These are phyloP conservation scores for Cucumis melo DNA, from an alignment of 306 rosid genomes.

Conservation along the genomic window DNA sequence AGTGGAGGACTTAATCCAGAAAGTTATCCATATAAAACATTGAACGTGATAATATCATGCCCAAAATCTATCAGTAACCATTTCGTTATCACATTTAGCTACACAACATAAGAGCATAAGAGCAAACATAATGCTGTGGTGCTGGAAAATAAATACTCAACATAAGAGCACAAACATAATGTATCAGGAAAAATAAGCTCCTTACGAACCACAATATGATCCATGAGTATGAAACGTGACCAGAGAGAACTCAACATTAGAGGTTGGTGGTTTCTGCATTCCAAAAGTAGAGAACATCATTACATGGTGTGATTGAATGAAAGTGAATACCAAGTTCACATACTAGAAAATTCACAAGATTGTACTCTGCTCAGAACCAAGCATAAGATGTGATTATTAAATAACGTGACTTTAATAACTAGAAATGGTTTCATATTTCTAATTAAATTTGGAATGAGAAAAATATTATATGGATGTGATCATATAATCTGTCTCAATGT, in stretches of 20 bases:
- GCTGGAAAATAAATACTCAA: background rate
- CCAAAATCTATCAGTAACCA: background rate
- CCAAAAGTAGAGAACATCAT: slow-evolving; percentile 6
- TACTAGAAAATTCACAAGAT: background rate
- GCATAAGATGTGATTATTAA: background rate
- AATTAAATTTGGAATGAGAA: background rate
- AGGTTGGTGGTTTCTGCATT: slow-evolving; percentile 54
- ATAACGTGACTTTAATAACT: background rate
- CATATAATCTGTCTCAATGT: background rate
- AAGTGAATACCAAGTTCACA: background rate
- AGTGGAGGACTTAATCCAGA: background rate
- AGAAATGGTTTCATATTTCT: background rate
- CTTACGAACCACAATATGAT: slow-evolving; percentile 66
- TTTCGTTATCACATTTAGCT: background rate
- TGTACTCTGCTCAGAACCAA: background rate
- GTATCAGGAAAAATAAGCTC: slow-evolving; percentile 1
- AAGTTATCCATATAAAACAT: background rate
- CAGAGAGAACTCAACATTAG: slow-evolving; percentile 53
- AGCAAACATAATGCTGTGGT: background rate
- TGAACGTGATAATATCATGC: background rate
- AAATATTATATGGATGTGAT: background rate
- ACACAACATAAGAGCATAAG: background rate
- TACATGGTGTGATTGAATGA: slow-evolving; percentile 9
- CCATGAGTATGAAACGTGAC: slow-evolving; percentile 81
- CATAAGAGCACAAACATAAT: slow-evolving; percentile 3